These are phyloP conservation scores for Fusarium euwallaceae DNA, from an alignment of 2,329 filamentous ascomycete genomes.

Conservation along the genomic window DNA sequence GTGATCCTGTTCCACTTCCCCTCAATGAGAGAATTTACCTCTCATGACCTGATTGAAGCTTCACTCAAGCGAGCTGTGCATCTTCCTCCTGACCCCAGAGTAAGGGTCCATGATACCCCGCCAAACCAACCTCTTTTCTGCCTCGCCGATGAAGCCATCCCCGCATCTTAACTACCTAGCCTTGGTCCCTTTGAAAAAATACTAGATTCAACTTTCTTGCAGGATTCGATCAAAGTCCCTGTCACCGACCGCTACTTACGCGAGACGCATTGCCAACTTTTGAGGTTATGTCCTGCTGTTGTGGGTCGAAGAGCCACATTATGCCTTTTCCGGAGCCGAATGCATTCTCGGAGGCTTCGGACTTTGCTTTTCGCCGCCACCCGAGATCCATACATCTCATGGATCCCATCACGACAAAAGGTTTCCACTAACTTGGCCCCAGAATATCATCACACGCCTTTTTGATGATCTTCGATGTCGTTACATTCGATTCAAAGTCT, in stretches of 20 bases:
- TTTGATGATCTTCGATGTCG: conserved; percentile 30
- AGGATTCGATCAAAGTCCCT: conserved; percentile 7
- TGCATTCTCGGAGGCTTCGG: conserved; percentile 11
- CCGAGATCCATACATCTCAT: neutral
- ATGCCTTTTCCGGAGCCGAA: conserved; percentile 7
- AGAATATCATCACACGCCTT: neutral
- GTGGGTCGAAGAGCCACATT: conserved; percentile 9
- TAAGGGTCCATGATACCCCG: conserved; percentile 29
- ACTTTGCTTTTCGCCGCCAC: conserved; percentile 6
- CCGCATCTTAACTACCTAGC: neutral
- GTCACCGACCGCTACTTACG: conserved; percentile 2
- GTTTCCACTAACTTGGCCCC: neutral
- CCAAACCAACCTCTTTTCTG: conserved; percentile 25
- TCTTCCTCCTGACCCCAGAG: neutral
- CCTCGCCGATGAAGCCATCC: neutral
- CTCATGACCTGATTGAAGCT: conserved; percentile 6
- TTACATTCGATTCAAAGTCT: conserved; percentile 17
- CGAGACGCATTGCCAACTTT: conserved; percentile 25
- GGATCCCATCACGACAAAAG: neutral
- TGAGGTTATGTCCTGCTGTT: conserved; percentile 4
- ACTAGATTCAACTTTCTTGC: conserved; percentile 10
- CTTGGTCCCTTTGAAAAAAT: neutral
- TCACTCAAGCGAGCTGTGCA: conserved; percentile 8
- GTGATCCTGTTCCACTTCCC: neutral
- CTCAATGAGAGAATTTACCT: neutral